Percentiles rank a stretch among this genome's conserved stretches.
Evolutionary conservation across 2,329 filamentous ascomycete genomes (phyloP).

Genomic region (Trichoderma citrinoviride): DNA sequence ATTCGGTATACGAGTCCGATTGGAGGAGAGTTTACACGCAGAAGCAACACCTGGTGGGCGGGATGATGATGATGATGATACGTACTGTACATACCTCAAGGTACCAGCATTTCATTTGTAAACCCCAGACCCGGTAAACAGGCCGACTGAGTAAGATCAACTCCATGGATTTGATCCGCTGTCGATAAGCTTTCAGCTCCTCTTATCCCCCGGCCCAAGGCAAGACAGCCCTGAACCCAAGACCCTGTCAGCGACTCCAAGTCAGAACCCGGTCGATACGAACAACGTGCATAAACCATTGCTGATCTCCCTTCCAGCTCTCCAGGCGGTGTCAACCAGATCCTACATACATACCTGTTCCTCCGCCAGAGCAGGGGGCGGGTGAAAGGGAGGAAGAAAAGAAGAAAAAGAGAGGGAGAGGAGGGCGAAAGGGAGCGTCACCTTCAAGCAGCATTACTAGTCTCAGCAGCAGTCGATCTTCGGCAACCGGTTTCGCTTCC

Average conservation of each 20-base stretch:
- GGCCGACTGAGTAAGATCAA: background rate
- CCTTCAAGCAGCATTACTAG: too few relatives aligned
- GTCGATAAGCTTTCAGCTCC: conserved; percentile 2
- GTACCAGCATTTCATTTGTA: too few relatives aligned
- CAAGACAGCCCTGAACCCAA: background rate
- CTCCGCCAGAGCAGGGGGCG: too few relatives aligned
- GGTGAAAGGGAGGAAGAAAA: background rate
- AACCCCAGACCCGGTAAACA: too few relatives aligned
- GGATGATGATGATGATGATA: background rate
- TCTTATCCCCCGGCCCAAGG: background rate
- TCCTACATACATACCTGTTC: too few relatives aligned
- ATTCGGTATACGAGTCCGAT: too few relatives aligned
- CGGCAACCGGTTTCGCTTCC: conserved; percentile 6
- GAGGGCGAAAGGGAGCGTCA: background rate
- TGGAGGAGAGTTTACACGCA: too few relatives aligned
- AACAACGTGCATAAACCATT: background rate
- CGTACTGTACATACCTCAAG: background rate
- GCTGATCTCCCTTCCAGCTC: background rate
- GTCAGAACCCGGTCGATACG: background rate
- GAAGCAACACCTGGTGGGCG: too few relatives aligned
- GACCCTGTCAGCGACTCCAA: background rate
- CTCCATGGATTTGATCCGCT: background rate
- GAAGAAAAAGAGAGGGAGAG: background rate
- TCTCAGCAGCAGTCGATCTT: background rate
- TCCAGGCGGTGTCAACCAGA: background rate